Percentiles rank a stretch among this genome's conserved stretches.
Evolutionary conservation across 768 basidiomycete genomes (phyloP).

Genomic region (Suillus sp.): DNA sequence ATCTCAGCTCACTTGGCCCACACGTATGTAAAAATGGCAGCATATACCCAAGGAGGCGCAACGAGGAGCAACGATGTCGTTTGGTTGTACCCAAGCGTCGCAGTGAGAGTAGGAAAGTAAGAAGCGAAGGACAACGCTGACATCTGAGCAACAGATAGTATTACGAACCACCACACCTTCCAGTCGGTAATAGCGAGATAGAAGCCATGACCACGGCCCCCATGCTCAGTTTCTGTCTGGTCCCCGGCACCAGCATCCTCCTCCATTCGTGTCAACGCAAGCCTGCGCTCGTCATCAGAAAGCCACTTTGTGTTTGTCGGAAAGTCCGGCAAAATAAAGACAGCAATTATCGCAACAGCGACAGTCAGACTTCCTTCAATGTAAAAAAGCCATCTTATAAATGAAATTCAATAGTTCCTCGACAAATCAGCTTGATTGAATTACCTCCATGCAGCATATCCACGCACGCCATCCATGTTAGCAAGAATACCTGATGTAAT

Average conservation of each 20-base stretch:
- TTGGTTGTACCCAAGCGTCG: slow-evolving; percentile 65
- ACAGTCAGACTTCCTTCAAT: slow-evolving; percentile 49
- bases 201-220: slow-evolving; percentile 48
- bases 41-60: slow-evolving; percentile 73
- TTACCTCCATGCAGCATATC: slow-evolving; percentile 50
- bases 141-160: slow-evolving; percentile 39
- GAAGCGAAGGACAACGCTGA: slow-evolving; percentile 73
- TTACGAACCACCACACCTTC: slow-evolving; percentile 81
- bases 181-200: slow-evolving; percentile 65
- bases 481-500: slow-evolving; percentile 50
- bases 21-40: slow-evolving; percentile 55
- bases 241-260: slow-evolving; percentile 67
- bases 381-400: slow-evolving; percentile 48
- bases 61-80: slow-evolving; percentile 72
- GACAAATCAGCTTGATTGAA: slow-evolving; percentile 5
- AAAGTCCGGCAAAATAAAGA: slow-evolving; percentile 53
- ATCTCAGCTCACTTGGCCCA: slow-evolving; percentile 45
- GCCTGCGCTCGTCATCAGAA: slow-evolving; percentile 38
- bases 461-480: slow-evolving; percentile 50
- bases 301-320: slow-evolving; percentile 40
- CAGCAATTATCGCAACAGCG: slow-evolving; percentile 45
- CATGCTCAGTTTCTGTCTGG: slow-evolving; percentile 45
- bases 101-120: slow-evolving; percentile 76
- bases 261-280: slow-evolving; percentile 60
- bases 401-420: slow-evolving; percentile 7